Conservation (phyloP, 2,329 filamentous ascomycete species). For the Albifimbria verrucaria region DNA sequence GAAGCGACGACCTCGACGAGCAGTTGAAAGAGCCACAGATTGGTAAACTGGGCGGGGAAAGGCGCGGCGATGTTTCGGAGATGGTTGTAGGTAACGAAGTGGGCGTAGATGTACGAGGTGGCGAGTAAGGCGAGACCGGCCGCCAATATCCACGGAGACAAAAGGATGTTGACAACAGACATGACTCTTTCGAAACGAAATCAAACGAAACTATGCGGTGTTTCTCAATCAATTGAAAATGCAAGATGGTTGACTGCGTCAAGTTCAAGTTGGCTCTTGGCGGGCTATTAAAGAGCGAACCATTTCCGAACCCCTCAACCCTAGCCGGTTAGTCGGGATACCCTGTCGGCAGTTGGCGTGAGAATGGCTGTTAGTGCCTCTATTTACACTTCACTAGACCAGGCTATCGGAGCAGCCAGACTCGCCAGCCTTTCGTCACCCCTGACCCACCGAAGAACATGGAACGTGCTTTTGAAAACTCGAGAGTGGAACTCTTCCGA, state of each 20-base stretch:
- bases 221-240: too few species aligned
- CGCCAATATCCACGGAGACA: slow-evolving; percentile 45
- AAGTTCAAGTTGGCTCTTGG: too few species aligned
- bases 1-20: slow-evolving; percentile 64
- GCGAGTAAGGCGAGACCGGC: slow-evolving; percentile 45
- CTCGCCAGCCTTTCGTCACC: not conserved
- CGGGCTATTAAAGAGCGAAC: too few species aligned
- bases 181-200: too few species aligned
- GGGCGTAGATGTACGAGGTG: slow-evolving; percentile 56
- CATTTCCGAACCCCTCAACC: too few species aligned
- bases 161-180: slow-evolving; percentile 23
- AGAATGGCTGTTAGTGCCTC: not conserved
- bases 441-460: not conserved
- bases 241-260: too few species aligned
- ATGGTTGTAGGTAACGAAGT: slow-evolving; percentile 50
- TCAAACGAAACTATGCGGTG: too few species aligned
- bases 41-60: slow-evolving; percentile 64
- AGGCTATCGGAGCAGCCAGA: not conserved
- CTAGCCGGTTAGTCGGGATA: too few species aligned
- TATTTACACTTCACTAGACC: not conserved
- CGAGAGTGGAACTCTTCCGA: not conserved
- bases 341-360: too few species aligned
- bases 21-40: slow-evolving; percentile 75
- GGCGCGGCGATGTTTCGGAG: slow-evolving; percentile 59
- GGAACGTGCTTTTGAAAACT: not conserved